Evolutionary conservation across 2,329 filamentous ascomycete genomes (phyloP), one percentile per base, ranked within the genome.

Genomic region (Exophiala mesophila): DNA sequence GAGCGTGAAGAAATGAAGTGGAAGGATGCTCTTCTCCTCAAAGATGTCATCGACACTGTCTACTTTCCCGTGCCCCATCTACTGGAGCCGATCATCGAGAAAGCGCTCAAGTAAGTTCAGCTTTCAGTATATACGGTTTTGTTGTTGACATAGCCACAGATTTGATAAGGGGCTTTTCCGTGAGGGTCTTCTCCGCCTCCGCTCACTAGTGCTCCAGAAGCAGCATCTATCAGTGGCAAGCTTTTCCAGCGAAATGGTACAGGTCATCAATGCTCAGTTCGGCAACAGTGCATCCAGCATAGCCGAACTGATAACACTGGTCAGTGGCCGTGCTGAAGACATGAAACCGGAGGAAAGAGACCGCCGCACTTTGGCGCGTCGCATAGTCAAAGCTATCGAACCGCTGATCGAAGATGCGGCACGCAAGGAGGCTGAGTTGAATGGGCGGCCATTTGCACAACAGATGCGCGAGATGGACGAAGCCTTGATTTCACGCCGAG

Each of bases 61-160:
- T 98, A 97, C 66, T 96, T 97, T 54, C 92, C 92, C 1, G 78
- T 96, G 10, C 77, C 82, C 42, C 81, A 81, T 55, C 68, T 94
- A 37, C 74, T 98, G 16, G 76, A 75, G 58, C 83, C 86, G 3
- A 82, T 92, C 19, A 71, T 96, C 36, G 83, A 88, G 29, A 88
- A 84, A 65, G 88, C 88, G 7, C 74, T 85, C 58, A 72, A 72
- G 88, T 96, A 76, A 78, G 88, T 78, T 42, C 19, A 44, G 18
- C 30, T 37, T 31, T 43, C 28, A 10, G 24, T 39, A 7, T 3
- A 15, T 43, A 9, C 4, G n/a, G 15, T 16, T 16, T 5, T 42
- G 47, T 63, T 39, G 39, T 16, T 44, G 35, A 23, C 38, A 17
- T 33, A 12, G 10, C n/a, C 39, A 34, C 43, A 65, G 63, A 45